Conservation (phyloP, 2,329 filamentous ascomycete species). For the Phaeosphaeria sp. region DNA sequence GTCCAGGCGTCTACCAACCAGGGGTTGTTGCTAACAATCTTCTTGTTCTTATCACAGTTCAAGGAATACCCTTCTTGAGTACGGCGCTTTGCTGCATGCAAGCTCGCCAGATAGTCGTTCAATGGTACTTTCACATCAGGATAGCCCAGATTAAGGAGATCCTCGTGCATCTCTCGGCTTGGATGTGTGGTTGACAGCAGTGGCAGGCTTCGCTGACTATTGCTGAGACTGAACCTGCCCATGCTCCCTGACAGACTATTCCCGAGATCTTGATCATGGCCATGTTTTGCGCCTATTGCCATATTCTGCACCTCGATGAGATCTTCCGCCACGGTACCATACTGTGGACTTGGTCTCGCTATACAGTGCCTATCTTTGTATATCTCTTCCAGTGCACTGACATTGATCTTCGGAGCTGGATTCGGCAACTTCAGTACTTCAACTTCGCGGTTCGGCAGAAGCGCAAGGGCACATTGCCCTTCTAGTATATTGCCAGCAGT, state of each 20-base stretch:
- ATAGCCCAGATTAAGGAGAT: constrained; percentile 45
- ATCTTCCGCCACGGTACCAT: constrained; percentile 44
- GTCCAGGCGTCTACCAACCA: constrained; percentile 83
- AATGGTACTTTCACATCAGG: constrained; percentile 42
- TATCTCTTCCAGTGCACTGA: constrained; percentile 55
- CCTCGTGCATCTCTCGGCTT: constrained; percentile 45
- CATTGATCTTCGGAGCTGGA: constrained; percentile 49
- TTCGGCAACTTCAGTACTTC: constrained; percentile 57
- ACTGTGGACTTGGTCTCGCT: constrained; percentile 34
- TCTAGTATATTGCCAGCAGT: constrained; percentile 51
- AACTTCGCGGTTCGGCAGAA: constrained; percentile 60
- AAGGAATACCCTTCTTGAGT: constrained; percentile 64
- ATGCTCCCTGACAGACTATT: constrained; percentile 34
- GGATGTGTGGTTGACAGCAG: constrained; percentile 34
- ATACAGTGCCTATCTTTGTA: constrained; percentile 42
- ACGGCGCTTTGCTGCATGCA: constrained; percentile 56
- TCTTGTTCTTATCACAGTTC: constrained; percentile 68
- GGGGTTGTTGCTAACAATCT: constrained; percentile 72
- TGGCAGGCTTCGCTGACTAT: constrained; percentile 37
- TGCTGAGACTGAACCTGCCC: constrained; percentile 41
- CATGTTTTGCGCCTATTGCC: constrained; percentile 35
- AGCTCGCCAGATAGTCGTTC: constrained; percentile 41
- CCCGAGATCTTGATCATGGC: constrained; percentile 26
- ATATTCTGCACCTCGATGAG: constrained; percentile 40
- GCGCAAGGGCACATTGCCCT: constrained; percentile 60